Evolutionary conservation across 371 early-diverging fungal species (phyloP), one percentile per base, ranked within the genome.

Genomic region (Mortierella polycephala): DNA sequence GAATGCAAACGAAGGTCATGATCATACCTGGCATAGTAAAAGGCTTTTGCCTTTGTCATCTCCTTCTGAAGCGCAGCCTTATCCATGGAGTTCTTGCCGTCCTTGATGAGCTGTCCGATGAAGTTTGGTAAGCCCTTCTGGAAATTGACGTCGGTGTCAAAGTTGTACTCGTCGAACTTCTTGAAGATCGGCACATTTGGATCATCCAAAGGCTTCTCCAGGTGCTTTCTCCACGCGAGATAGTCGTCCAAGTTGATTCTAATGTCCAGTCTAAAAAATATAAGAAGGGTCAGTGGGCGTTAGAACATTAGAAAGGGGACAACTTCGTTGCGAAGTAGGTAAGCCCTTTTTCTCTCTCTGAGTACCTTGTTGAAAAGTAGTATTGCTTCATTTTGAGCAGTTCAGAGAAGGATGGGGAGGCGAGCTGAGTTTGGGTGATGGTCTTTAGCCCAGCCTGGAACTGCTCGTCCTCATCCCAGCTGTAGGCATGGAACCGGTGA

Each of bases 301-400:
- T 16, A 10, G 37, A 60, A 46, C 50, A 56, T 11, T 30, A 30
- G 30, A 30, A 2, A 2, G 30, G 30, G 30, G 30, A 30, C 30
- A 30, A 30, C 30, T 30, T 30, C 4, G 30, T 4, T 2, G 30
- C 30, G 30, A 30, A 30, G 4, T 30, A 2, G 30, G 4, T 30
- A 30, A 2, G 30, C 30, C 30, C 30, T 30, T 30, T 30, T 30
- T 30, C 30, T 4, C 30, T 4, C 1, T 37, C 40, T 45, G 45
- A 56, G 51, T 76, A 76, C 76, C 76, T 70, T 55, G 76, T 86
- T 37, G 85, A 81, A 40, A 83, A 88, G 60, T 86, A 88, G 71
- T 85, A 86, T 55, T 88, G 87, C 62, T 87, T 88, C 62, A 85
- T 87, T 67, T 83, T 81, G 14, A 88, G 63, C 23, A 87, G 55